Evolutionary conservation across 352 stramenopile genomes (phyloP).

Genomic region (Phytophthora boehmeriae): DNA sequence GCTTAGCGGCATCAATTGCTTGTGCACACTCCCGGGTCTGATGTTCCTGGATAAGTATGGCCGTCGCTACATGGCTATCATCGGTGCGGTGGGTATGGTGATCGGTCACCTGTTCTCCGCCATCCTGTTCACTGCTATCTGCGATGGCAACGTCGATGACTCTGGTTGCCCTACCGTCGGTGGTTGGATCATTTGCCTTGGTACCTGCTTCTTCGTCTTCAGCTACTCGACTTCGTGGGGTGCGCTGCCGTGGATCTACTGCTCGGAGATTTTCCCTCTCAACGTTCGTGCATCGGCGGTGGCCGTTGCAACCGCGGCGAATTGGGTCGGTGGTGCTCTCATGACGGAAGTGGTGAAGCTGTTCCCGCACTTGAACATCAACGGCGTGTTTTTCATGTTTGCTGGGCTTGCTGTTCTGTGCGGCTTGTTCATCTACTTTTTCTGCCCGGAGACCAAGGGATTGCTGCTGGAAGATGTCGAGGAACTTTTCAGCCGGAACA

Average conservation of each 20-base stretch:
- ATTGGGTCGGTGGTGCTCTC: constrained; percentile 45
- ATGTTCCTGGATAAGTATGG: constrained; percentile 39
- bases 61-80: constrained; percentile 38
- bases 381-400: constrained; percentile 36
- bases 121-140: constrained; percentile 41
- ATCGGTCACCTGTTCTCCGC: constrained; percentile 41
- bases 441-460: constrained; percentile 34
- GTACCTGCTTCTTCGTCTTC: constrained; percentile 43
- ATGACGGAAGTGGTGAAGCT: constrained; percentile 44
- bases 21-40: constrained; percentile 38
- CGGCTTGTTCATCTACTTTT: constrained; percentile 31
- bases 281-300: constrained; percentile 52
- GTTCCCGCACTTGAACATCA: constrained; percentile 34
- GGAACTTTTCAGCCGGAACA: constrained; percentile 21
- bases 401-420: constrained; percentile 12
- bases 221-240: constrained; percentile 38
- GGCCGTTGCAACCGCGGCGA: constrained; percentile 41
- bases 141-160: constrained; percentile 35
- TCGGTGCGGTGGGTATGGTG: constrained; percentile 45
- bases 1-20: constrained; percentile 35
- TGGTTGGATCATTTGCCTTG: constrained; percentile 48
- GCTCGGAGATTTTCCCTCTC: constrained; percentile 56
- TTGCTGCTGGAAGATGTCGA: constrained; percentile 36
- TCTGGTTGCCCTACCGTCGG: constrained; percentile 33
- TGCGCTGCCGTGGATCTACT: constrained; percentile 59